Evolutionary conservation across 208 protist species (phyloP), one percentile per base, ranked within the genome.

Genomic region (Trypanosoma vivax): DNA sequence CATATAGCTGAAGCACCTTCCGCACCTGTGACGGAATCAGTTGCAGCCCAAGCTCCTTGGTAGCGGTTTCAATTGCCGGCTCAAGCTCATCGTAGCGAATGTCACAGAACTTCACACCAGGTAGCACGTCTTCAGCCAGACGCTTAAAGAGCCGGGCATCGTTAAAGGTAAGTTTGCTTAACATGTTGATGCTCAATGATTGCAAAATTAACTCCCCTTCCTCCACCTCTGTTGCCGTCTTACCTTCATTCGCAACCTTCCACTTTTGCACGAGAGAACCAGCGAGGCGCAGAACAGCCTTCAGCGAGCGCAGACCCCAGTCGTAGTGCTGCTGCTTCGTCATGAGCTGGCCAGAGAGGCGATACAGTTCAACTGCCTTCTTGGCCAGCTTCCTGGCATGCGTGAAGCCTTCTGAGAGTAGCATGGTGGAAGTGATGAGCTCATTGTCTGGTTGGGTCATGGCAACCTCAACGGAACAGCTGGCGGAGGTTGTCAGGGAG

Each of bases 401-500:
- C 21, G 73, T 85, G 70, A 96, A 96, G 19, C 94, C 94, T 41
- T 92, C 81, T 18, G 90, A 90, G 30, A 90, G 72, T 27, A 97
- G 73, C 83, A 95, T 92, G 0, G 90, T 92, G 11, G 74, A 79
- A 34, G 97, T 98, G 67, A 99, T 98, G 14, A 98, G 85, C 65
- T 93, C 79, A 51, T 88, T 84, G 74, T 99, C 95, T 11, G 97
- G 97, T 25, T 96, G 91, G 73, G 96, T 98, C 96, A 99, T 99
- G 25, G 95, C 91, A 16, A 99, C 94, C 66, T 95, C 90, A n/a
- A 60, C 97, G 83, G 74, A 99, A 99, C 21, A 98, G 78, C 57
- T 97, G 94, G 68, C 99, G 99, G 11, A 99, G 70, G 79, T 99
- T 99, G 67, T 99, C 97, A 11, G 96, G 97, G 29, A 99, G 84